phyloP scores from a whole-genome alignment of 2,329 filamentous ascomycete genomes.

The Pseudogymnoascus sp. region DNA sequence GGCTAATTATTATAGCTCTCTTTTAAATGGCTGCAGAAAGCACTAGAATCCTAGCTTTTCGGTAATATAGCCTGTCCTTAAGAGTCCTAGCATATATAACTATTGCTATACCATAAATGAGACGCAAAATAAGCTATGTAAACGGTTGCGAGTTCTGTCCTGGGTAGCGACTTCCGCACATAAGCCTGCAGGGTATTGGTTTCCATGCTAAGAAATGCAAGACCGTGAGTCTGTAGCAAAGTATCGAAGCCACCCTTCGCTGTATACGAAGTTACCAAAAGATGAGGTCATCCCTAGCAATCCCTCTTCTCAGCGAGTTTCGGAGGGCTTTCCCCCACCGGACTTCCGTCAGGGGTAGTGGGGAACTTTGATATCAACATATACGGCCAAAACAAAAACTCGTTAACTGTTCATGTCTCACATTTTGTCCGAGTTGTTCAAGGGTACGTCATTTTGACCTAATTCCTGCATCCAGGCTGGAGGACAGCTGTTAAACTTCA shows the following conservation, averaged over 20 bases:
- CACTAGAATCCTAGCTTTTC: neutral
- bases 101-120: neutral
- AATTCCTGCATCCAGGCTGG: neutral
- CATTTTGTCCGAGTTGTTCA: neutral
- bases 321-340: neutral
- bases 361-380: neutral
- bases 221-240: neutral
- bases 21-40: neutral
- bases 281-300: neutral
- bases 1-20: no score
- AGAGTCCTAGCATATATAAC: neutral
- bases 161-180: neutral
- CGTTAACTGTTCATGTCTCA: neutral
- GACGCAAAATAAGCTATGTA: neutral
- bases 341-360: neutral
- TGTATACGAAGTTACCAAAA: neutral
- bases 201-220: neutral
- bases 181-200: neutral
- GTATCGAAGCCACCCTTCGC: neutral
- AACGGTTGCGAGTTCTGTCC: neutral
- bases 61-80: neutral
- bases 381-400: neutral
- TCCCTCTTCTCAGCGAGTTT: neutral
- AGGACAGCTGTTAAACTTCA: neutral
- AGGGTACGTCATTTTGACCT: neutral